phyloP scores from a whole-genome alignment of 306 rosid species.

The Bauhinia variegata region DNA sequence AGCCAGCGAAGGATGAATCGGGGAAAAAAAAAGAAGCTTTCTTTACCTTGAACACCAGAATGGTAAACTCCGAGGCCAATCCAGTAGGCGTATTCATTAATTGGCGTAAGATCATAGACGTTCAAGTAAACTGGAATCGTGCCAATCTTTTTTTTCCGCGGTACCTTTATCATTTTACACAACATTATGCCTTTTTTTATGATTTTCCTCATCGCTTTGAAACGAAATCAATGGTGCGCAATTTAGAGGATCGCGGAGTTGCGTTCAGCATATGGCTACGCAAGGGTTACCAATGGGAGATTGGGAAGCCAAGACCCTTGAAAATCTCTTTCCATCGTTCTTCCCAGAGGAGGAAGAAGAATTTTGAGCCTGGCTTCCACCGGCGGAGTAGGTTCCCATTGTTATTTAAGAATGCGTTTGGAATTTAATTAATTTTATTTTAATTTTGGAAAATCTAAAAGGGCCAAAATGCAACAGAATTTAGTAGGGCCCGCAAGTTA shows the following conservation, averaged over 20 bases:
- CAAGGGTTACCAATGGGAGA: conserved; percentile 22
- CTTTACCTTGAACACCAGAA: conserved; percentile 91
- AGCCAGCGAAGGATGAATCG: too few species aligned
- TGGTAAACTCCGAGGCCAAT: conserved; percentile 94
- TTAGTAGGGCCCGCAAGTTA: not conserved
- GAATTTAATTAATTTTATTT: not conserved
- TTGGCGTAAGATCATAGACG: conserved; percentile 90
- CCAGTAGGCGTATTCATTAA: conserved; percentile 95
- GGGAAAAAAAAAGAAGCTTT: not conserved
- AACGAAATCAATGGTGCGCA: not conserved
- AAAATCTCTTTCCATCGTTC: conserved; percentile 26
- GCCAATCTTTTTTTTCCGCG: conserved; percentile 72
- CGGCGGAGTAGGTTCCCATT: conserved; percentile 5
- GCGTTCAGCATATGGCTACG: not conserved
- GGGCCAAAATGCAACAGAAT: too few species aligned
- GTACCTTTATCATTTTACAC: conserved; percentile 51
- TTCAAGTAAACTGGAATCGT: conserved; percentile 81
- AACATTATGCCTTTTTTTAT: conserved; percentile 43
- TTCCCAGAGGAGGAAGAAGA: conserved; percentile 25
- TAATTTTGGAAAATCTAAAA: not conserved
- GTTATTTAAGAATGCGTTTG: not conserved
- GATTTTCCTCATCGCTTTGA: not conserved
- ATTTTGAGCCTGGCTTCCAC: conserved; percentile 23
- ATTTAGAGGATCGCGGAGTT: not conserved
- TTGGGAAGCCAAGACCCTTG: conserved; percentile 34